Evolutionary conservation across 495 filamentous ascomycete genomes (phyloP).

Genomic region (Hyphodiscus hymeniophilus): DNA sequence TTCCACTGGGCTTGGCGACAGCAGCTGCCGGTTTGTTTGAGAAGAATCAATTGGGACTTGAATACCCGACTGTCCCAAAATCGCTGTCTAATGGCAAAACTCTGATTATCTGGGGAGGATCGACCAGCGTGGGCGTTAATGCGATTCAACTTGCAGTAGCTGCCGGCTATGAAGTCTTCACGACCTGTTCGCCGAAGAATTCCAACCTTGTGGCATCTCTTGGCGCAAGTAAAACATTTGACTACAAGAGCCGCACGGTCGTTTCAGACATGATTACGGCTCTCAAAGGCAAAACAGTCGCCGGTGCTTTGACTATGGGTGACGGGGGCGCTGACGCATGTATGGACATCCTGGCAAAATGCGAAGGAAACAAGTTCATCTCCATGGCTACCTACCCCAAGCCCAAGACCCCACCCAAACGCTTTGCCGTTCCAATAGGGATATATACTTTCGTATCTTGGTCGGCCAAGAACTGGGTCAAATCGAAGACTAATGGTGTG

Average conservation of each 20-base stretch:
- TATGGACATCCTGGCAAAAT: background rate
- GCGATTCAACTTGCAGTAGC: conserved; percentile 16
- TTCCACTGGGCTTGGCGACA: conserved; percentile 48
- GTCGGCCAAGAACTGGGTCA: too few relatives aligned
- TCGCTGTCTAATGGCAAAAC: conserved; percentile 17
- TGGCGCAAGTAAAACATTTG: conserved; percentile 46
- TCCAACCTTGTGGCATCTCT: conserved; percentile 39
- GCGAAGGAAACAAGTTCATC: conserved; percentile 1
- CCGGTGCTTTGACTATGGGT: conserved; percentile 8
- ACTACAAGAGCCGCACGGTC: conserved; percentile 34
- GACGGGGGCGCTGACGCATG: background rate
- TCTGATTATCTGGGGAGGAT: conserved; percentile 21
- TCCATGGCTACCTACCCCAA: background rate
- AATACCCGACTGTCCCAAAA: conserved; percentile 11
- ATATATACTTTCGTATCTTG: too few relatives aligned
- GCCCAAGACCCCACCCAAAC: background rate
- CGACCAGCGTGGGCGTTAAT: conserved; percentile 18
- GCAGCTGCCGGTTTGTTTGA: conserved; percentile 43
- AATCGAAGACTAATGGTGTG: background rate
- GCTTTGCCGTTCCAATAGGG: background rate
- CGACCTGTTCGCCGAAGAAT: conserved; percentile 45
- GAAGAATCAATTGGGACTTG: conserved; percentile 4
- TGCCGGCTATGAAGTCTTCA: conserved; percentile 38
- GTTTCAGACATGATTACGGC: conserved; percentile 16
- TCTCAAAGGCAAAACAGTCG: conserved; percentile 20